phyloP scores from a whole-genome alignment of 1,284 basidiomycete genomes.

The Prillingera fragicola region DNA sequence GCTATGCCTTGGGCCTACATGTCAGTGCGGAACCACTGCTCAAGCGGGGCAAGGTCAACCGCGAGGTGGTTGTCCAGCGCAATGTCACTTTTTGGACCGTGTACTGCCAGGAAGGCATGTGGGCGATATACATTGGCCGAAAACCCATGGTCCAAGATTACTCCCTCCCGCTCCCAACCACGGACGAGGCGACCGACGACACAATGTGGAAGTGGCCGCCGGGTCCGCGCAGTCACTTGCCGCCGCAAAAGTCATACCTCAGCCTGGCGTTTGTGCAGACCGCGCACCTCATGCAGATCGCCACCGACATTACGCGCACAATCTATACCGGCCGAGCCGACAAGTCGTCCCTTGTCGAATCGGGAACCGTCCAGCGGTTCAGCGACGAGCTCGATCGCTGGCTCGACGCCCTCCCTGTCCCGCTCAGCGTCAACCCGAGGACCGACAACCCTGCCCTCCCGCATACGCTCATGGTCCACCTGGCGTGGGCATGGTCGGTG shows the following conservation, averaged over 20 bases:
- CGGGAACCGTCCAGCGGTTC: constrained; percentile 5
- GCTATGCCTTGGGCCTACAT: constrained; percentile 28
- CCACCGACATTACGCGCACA: constrained; percentile 5
- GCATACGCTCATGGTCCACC: constrained; percentile 60
- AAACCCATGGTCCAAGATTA: constrained; percentile 21
- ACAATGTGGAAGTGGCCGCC: constrained; percentile 21
- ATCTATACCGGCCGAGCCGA: constrained; percentile 6
- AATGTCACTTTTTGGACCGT: constrained; percentile 29
- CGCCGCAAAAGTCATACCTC: constrained; percentile 9
- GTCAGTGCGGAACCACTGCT: constrained; percentile 20
- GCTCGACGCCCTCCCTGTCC: constrained; percentile 55
- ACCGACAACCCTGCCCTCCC: constrained; percentile 54
- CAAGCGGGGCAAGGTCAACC: constrained; percentile 14
- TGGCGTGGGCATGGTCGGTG: constrained; percentile 60
- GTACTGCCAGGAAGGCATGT: constrained; percentile 29
- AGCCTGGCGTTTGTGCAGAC: constrained; percentile 12
- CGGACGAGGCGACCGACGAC: constrained; percentile 21
- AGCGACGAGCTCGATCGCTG: constrained; percentile 54
- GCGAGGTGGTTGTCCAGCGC: constrained; percentile 19
- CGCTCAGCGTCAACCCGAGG: constrained; percentile 51
- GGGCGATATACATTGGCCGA: constrained; percentile 31
- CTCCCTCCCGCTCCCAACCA: constrained; percentile 15
- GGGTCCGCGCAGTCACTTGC: constrained; percentile 1
- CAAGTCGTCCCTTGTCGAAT: constrained; percentile 8
- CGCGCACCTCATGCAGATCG: constrained; percentile 4